Base-by-base conservation (phyloP, 257 asterid genomes). In the Scutellaria barbata region DNA sequence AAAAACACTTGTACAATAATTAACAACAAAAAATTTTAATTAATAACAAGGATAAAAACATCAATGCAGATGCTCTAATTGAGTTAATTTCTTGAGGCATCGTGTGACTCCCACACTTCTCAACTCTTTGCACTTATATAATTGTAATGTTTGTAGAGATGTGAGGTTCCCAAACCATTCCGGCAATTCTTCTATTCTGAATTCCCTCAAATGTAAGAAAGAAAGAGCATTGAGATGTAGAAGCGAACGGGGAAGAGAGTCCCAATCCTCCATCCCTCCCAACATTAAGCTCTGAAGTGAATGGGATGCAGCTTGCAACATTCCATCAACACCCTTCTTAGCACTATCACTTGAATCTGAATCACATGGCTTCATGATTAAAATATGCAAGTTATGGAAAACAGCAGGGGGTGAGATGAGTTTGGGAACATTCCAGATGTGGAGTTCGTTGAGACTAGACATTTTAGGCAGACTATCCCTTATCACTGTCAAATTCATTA, bases 201-300 rank as follows among this genome's bases (percentile, higher is more conserved):
- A 46, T 12, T 46, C 2, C 12, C 0, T 0, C 6, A 46, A 11
- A 2, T 0, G 0, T 5, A 46, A 46, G 0, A 0, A 0, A 0
- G 12, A 1, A 46, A 46, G 52, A 11, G 16, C 52, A 12, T n/a
- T 46, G 13, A 46, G 16, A 14, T 10, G 52, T 46, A 12, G 52
- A 11, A 46, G 13, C 16, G 12, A 14, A 46, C 2, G 16, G 16
- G 52, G 52, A 6, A 46, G 16, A 46, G 16, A 46, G 6, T 46
- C 14, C 14, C 52, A 46, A 11, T 46, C 52, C 1, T 11, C 16
- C 52, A 11, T 46, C 52, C 52, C 14, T 4, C 17, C 1, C 17
- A 46, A 46, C 4, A 0, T 1, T 30, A 30, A 30, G 2, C 0
- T 0, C 2, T 0, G 6, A 45, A 10, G 51, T 46, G 52, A 46